Evolutionary conservation across 345 rosid species (phyloP).

Genomic region (Citrus australasica): DNA sequence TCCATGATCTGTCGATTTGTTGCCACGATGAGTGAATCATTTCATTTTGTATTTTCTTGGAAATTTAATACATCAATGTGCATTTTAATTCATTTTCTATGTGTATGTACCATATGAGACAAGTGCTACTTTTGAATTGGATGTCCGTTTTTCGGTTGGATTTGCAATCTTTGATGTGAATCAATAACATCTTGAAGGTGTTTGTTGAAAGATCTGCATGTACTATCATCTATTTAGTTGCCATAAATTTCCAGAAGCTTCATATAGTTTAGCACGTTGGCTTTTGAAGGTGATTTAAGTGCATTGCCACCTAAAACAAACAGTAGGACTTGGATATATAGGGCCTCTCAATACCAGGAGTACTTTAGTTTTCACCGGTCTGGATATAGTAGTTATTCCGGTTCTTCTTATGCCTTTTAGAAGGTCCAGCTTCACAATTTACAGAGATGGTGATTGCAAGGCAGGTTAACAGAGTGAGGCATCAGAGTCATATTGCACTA

Average conservation of each 20-base stretch:
- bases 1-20: background rate
- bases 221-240: background rate
- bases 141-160: background rate
- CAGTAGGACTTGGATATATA: too few species aligned
- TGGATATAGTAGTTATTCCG: background rate
- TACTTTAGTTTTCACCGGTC: background rate
- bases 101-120: background rate
- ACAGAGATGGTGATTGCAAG: too few species aligned
- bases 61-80: background rate
- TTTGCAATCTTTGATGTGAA: background rate
- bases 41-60: background rate
- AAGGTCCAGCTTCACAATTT: background rate
- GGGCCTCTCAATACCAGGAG: background rate
- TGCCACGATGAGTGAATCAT: background rate
- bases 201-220: conserved; percentile 22
- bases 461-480: background rate
- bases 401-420: background rate
- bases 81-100: background rate
- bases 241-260: background rate
- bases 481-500: background rate
- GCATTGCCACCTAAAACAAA: background rate
- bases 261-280: too few species aligned
- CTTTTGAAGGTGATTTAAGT: background rate
- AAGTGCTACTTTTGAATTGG: background rate
- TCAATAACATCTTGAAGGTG: conserved; percentile 14